Evolutionary conservation across 2,329 filamentous ascomycete genomes (phyloP), one percentile per base, ranked within the genome.

Genomic region (Cercospora janseana): DNA sequence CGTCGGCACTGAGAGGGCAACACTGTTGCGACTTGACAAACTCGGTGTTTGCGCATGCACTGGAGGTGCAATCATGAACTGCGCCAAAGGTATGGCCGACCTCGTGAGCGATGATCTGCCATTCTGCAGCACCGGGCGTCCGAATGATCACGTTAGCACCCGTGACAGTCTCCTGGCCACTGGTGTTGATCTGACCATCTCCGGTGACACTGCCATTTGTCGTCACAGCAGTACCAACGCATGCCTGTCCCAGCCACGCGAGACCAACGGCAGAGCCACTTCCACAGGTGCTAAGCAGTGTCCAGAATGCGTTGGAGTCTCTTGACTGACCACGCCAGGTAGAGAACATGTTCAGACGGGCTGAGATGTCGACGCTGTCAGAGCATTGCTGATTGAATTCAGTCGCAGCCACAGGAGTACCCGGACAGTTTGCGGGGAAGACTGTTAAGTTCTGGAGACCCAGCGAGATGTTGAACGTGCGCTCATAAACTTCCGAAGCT

Each of bases 81-180:
- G 92, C 93, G 37, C 92, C 92, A 68, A 95, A 97, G 0, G 90
- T 97, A 69, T 97, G 92, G 1, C 91, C 92, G 3, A 85, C 85
- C 70, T 97, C 92, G 67, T 97, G 92, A 23, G 92, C 92, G 70
- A 97, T 88, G 51, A 97, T 87, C 68, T 96, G 90, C 92, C 92
- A 97, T 66, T 95, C 91, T 3, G 82, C 86, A 16, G 80, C 78
- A 24, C 66, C 67, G 35, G 55, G 44, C 0, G 89, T 95, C 57
- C 82, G 82, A 20, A 93, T 84, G 16, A 98, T 89, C 1, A 98
- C 88, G 65, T 96, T 97, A 54, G 92, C 85, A 24, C 88, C 87
- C 15, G 87, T 84, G 23, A 95, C 86, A 1, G 83, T 88, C 69
- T 93, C 87, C 54, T 80, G 80, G 23, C 70, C 72, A 26, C 68